phyloP scores from a whole-genome alignment of 2,329 filamentous ascomycete genomes.

The Verticillium nubilum region DNA sequence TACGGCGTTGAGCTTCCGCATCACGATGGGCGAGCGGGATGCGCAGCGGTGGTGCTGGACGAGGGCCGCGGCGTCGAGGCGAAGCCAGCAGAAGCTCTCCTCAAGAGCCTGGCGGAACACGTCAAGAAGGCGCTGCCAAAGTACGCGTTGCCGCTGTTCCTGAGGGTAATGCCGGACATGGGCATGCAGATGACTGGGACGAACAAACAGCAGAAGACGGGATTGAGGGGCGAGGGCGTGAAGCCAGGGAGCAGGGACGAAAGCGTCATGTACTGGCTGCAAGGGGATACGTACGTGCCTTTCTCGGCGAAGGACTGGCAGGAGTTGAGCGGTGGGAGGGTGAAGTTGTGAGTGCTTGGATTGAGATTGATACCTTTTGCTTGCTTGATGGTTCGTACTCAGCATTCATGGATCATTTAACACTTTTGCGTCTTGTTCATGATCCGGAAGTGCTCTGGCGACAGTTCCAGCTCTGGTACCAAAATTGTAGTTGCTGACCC shows the following conservation, averaged over 20 bases:
- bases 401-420: neutral
- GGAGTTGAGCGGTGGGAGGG: constrained; percentile 57
- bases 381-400: neutral
- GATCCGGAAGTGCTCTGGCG: no score
- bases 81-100: constrained; percentile 32
- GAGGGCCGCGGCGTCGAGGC: constrained; percentile 28
- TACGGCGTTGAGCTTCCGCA: constrained; percentile 76
- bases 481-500: no score
- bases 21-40: constrained; percentile 80
- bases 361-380: neutral
- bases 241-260: constrained; percentile 50
- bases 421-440: no score
- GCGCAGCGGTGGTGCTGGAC: constrained; percentile 62
- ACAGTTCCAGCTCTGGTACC: no score
- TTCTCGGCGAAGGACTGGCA: constrained; percentile 68
- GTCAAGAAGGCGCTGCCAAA: constrained; percentile 54
- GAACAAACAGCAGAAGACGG: constrained; percentile 82
- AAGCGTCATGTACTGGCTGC: constrained; percentile 60
- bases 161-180: constrained; percentile 57
- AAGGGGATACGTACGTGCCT: constrained; percentile 57
- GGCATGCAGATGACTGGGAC: constrained; percentile 69
- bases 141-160: constrained; percentile 73
- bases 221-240: constrained; percentile 67
- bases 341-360: constrained; percentile 53
- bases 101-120: constrained; percentile 59